phyloP scores from a whole-genome alignment of 495 filamentous ascomycete genomes.

The Podospora pseudopauciseta region DNA sequence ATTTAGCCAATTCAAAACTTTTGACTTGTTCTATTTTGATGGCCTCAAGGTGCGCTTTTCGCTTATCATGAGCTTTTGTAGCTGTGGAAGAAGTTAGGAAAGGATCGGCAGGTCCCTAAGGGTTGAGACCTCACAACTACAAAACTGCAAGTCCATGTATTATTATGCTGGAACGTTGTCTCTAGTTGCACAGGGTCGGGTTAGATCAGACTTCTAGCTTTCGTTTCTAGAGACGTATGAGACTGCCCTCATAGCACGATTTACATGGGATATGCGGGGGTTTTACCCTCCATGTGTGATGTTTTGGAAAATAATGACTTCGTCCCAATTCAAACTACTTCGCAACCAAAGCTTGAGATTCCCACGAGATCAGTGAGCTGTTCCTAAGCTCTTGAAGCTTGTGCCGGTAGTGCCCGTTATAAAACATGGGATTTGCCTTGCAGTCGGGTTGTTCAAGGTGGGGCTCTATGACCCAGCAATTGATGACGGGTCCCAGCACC shows the following conservation, averaged over 20 bases:
- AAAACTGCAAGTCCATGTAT: neutral
- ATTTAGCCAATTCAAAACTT: conserved; percentile 40
- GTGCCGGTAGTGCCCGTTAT: neutral
- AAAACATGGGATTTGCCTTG: neutral
- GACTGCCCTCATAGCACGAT: neutral
- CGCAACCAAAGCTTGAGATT: neutral
- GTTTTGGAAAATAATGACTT: neutral
- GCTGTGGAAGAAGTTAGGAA: neutral
- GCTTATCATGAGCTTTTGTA: neutral
- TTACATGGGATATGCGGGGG: neutral
- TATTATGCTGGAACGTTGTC: neutral
- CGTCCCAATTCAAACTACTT: neutral
- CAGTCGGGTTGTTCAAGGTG: neutral
- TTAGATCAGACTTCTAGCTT: neutral
- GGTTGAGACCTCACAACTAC: neutral
- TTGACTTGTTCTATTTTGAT: conserved; percentile 13
- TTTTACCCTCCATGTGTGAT: neutral
- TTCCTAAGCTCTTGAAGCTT: neutral
- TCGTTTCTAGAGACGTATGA: neutral
- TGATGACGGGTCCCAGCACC: neutral
- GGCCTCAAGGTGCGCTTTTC: neutral
- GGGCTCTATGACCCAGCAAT: neutral
- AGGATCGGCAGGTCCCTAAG: neutral
- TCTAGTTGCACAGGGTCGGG: neutral
- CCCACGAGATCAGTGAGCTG: neutral